Conservation (phyloP, 495 filamentous ascomycete species). For the Bathelium albidoporum region DNA sequence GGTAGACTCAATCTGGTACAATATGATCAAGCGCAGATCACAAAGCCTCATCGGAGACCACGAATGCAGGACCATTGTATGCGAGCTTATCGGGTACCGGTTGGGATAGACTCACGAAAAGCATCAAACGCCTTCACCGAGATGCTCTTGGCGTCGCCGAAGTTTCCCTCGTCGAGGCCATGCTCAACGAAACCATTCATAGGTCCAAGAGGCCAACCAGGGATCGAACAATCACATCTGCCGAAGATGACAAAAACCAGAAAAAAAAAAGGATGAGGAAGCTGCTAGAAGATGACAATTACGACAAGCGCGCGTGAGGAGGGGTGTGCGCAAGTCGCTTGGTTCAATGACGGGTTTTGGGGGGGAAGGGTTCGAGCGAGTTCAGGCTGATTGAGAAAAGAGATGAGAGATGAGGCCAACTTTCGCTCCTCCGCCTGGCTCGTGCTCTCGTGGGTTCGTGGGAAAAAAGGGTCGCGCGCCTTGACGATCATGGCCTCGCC, state of each 20-base stretch:
- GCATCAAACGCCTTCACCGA: slow-evolving; percentile 85
- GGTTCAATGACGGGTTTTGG: background rate
- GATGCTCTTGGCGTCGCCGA: slow-evolving; percentile 55
- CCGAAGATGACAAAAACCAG: background rate
- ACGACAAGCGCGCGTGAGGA: too few relatives aligned
- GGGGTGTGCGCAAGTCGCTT: background rate
- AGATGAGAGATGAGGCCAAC: background rate
- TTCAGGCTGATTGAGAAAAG: background rate
- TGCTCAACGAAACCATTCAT: slow-evolving; percentile 67
- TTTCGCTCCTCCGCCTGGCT: background rate
- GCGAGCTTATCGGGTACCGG: background rate
- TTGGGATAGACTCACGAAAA: slow-evolving; percentile 64
- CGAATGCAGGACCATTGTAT: background rate
- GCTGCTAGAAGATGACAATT: too few relatives aligned
- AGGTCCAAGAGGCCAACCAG: slow-evolving; percentile 6
- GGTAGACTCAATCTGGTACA: too few relatives aligned
- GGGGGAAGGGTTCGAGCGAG: background rate
- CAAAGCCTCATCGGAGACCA: background rate
- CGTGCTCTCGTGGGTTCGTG: too few relatives aligned
- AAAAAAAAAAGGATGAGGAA: background rate
- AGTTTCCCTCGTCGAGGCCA: slow-evolving; percentile 64
- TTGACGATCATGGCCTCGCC: too few relatives aligned
- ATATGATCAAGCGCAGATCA: too few relatives aligned
- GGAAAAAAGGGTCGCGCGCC: too few relatives aligned
- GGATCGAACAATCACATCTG: slow-evolving; percentile 2